phyloP scores from a whole-genome alignment of 1,284 basidiomycete species.

The Ustilago bromivora region DNA sequence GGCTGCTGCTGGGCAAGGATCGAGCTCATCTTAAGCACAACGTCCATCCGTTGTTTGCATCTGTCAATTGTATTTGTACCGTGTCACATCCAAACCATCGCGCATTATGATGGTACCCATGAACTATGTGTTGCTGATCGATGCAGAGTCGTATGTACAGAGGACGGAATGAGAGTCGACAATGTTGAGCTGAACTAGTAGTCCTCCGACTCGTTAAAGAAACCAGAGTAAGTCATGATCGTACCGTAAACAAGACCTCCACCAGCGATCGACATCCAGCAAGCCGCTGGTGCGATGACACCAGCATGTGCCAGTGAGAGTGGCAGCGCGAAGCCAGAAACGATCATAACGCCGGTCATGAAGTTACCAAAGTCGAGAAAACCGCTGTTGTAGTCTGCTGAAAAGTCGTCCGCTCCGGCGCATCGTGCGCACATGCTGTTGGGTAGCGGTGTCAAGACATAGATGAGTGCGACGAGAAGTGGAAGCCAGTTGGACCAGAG shows the following conservation, averaged over 20 bases:
- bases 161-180: neutral
- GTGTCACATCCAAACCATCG: neutral
- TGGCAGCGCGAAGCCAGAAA: slow-evolving; percentile 90
- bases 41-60: neutral
- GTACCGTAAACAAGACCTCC: slow-evolving; percentile 96
- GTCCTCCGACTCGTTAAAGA: slow-evolving; percentile 64
- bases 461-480: slow-evolving; percentile 91
- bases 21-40: neutral
- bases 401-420: slow-evolving; percentile 73
- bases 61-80: slow-evolving; percentile 14
- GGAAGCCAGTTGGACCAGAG: slow-evolving; percentile 97
- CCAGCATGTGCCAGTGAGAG: slow-evolving; percentile 91
- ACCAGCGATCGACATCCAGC: slow-evolving; percentile 92
- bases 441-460: slow-evolving; percentile 93
- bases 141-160: slow-evolving; percentile 36
- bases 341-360: slow-evolving; percentile 88
- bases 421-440: slow-evolving; percentile 80
- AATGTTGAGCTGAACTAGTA: slow-evolving; percentile 21
- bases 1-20: slow-evolving; percentile 16
- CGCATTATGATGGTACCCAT: slow-evolving; percentile 12
- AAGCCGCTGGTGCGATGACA: slow-evolving; percentile 85
- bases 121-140: slow-evolving; percentile 6
- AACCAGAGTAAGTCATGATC: slow-evolving; percentile 69
- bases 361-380: slow-evolving; percentile 91
- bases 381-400: slow-evolving; percentile 73